Percentiles rank a stretch among this genome's conserved stretches.
Conservation (phyloP, 2,329 filamentous ascomycete species). For the Colletotrichum sojae region DNA sequence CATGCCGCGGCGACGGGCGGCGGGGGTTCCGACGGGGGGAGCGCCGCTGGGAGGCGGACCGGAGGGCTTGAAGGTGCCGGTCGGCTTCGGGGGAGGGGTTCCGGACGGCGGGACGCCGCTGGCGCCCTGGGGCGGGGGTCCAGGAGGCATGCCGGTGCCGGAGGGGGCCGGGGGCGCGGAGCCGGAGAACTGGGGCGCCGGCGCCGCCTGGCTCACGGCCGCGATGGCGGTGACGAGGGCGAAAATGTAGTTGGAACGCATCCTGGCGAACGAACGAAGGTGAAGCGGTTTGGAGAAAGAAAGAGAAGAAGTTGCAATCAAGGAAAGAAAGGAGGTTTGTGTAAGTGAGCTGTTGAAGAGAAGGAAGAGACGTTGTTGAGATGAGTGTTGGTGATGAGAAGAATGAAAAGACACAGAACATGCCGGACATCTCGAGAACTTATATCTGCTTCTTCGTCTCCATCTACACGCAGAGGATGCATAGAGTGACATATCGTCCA, state of each 20-base stretch:
- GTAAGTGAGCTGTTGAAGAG: constrained; percentile 24
- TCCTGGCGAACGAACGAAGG: constrained; percentile 29
- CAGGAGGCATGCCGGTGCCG: constrained; percentile 20
- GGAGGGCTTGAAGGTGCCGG: constrained; percentile 25
- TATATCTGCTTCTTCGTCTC: constrained; percentile 8
- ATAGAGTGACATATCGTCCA: too few relatives aligned
- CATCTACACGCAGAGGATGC: too few relatives aligned
- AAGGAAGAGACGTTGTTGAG: constrained; percentile 23
- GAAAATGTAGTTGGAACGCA: constrained; percentile 37
- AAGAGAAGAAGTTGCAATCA: background rate
- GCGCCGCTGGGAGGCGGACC: constrained; percentile 22
- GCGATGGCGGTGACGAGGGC: constrained; percentile 32
- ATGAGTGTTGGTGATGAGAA: constrained; percentile 23
- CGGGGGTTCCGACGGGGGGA: constrained; percentile 19
- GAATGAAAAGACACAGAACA: background rate
- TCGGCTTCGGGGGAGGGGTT: constrained; percentile 25
- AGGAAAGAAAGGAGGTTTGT: constrained; percentile 12
- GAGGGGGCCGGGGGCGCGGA: constrained; percentile 16
- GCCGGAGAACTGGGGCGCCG: constrained; percentile 28
- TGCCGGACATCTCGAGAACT: constrained; percentile 9
- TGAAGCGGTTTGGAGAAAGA: background rate
- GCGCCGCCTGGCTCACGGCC: constrained; percentile 34
- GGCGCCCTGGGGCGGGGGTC: constrained; percentile 16
- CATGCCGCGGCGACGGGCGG: constrained; percentile 27
- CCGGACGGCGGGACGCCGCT: constrained; percentile 27